Evolutionary conservation across 352 stramenopile genomes (phyloP), one percentile per base, ranked within the genome.

Genomic region (Phytophthora tentaculata): DNA sequence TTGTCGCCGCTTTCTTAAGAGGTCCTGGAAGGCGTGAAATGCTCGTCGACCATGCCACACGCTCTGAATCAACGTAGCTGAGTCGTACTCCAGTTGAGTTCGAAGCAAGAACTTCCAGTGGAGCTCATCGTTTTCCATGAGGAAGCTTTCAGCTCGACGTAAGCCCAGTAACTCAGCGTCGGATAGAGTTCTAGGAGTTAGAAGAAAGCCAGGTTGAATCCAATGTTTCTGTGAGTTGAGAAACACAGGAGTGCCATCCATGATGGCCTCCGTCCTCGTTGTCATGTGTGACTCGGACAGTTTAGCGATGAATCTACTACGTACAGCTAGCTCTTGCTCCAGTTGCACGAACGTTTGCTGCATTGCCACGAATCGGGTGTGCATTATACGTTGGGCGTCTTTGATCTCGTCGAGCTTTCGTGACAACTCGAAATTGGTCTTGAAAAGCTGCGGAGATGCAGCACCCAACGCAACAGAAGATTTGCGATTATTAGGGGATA

Each of bases 81-180:
- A 79, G 51, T 89, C 77, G 63, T 85, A 85, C 29, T 77, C 62
- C 8, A 78, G 51, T 56, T 92, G 82, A 2, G 73, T 43, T 1
- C 62, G 61, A 9, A 94, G 65, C 16, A 92, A 61, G 16, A 76
- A 80, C 0, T 73, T 76, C 83, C 81, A 92, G 13, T 69, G 69
- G 2, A 54, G 48, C 54, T 94, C 86, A 50, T 94, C 84, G 48
- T 81, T 68, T 56, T 89, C 77, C 86, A 94, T 93, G 26, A 91
- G 61, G 22, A 78, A 83, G 3, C 49, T 50, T 52, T 94, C 86
- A 0, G 86, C 86, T 16, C 86, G 74, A 17, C 71, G 66, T n/a
- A 92, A 63, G 1, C 74, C 84, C 26, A 80, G 56, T 12, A 81
- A 44, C 51, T 94, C 76, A 9, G 23, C 32, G 0, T 26, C 24